These are phyloP conservation scores for Cinnamomum chago DNA, from an alignment of 164 flowering plant species.

Conservation along the genomic window DNA sequence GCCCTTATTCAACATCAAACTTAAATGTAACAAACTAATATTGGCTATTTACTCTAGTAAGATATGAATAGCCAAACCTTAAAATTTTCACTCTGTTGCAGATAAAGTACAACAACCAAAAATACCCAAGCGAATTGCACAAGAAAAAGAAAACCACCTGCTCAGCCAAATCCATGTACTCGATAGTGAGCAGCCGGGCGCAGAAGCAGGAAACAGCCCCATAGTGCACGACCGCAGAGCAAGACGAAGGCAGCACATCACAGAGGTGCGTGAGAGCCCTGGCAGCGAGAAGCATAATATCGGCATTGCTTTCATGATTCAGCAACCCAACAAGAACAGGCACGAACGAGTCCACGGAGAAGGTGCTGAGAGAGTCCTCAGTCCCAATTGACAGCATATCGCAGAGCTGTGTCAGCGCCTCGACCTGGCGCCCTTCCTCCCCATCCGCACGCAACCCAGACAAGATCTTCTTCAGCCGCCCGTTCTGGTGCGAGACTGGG, in stretches of 20 bases:
- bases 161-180: conserved; percentile 99
- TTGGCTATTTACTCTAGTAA: no score
- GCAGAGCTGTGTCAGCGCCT: conserved; percentile 91
- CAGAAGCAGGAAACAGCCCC: conserved; percentile 88
- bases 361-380: conserved; percentile 88
- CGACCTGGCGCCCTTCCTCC: conserved; percentile 94
- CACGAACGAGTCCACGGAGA: conserved; percentile 92
- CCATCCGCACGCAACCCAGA: conserved; percentile 91
- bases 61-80: no score
- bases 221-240: conserved; percentile 97
- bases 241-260: conserved; percentile 92
- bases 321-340: conserved; percentile 94
- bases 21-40: no score
- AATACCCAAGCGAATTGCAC: neutral
- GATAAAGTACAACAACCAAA: no score
- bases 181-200: conserved; percentile 87
- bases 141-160: conserved; percentile 50
- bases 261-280: conserved; percentile 91
- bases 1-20: no score
- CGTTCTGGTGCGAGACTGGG: conserved; percentile 80
- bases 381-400: conserved; percentile 97
- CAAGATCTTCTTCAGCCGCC: conserved; percentile 84
- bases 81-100: no score
- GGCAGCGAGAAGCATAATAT: conserved; percentile 97
- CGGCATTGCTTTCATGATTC: conserved; percentile 90